Conservation (phyloP, 2,329 filamentous ascomycete species). For the Apiospora pterosperma region DNA sequence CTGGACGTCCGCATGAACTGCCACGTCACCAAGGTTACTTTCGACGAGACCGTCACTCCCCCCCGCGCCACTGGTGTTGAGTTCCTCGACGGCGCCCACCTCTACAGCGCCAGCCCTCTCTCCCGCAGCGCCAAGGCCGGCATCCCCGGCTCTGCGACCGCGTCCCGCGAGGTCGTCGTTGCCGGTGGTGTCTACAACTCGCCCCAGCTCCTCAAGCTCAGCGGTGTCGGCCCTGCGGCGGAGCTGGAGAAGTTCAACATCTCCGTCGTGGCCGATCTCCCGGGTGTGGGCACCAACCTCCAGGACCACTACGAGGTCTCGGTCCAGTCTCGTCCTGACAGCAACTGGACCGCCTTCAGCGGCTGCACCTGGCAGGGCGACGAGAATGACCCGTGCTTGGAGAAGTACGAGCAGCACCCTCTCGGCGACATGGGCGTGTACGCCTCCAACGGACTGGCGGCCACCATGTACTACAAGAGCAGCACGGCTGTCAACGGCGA, state of each 20-base stretch:
- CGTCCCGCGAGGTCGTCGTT: slow-evolving; percentile 45
- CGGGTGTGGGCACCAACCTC: slow-evolving; percentile 56
- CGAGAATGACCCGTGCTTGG: slow-evolving; percentile 31
- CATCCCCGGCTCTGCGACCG: slow-evolving; percentile 29
- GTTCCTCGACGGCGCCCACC: slow-evolving; percentile 41
- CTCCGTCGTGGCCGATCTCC: slow-evolving; percentile 45
- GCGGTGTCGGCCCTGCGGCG: slow-evolving; percentile 37
- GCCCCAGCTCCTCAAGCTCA: slow-evolving; percentile 50
- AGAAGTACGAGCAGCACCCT: slow-evolving; percentile 18
- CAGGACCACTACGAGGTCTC: slow-evolving; percentile 52
- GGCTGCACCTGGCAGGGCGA: slow-evolving; percentile 29
- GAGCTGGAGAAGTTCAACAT: slow-evolving; percentile 34
- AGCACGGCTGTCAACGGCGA: slow-evolving; percentile 23
- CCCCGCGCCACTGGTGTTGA: slow-evolving; percentile 47
- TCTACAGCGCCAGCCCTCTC: slow-evolving; percentile 44
- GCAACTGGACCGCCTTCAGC: slow-evolving; percentile 29
- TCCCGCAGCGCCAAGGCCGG: slow-evolving; percentile 16
- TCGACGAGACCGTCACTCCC: slow-evolving; percentile 32
- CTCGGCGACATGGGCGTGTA: slow-evolving; percentile 26
- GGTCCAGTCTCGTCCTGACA: slow-evolving; percentile 38
- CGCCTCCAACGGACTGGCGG: slow-evolving; percentile 29
- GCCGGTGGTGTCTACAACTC: slow-evolving; percentile 51
- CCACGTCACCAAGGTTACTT: slow-evolving; percentile 41
- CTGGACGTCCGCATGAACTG: slow-evolving; percentile 51
- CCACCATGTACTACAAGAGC: slow-evolving; percentile 25